Evolutionary conservation across 148 eudicot genomes (phyloP).

Genomic region (Selenicereus undatus): DNA sequence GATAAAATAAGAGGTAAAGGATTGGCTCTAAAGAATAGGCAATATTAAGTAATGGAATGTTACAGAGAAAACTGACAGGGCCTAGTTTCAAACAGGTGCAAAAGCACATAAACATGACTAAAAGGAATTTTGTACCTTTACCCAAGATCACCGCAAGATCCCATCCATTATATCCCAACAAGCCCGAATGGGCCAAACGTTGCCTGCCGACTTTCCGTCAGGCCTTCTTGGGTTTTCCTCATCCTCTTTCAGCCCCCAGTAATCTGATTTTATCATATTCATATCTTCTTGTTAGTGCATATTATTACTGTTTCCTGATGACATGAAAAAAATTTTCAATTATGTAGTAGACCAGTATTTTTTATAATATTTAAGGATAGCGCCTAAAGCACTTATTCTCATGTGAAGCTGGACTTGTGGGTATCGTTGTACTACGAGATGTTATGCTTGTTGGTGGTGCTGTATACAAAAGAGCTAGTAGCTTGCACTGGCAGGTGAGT

Average conservation of each 20-base stretch:
- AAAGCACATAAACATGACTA: too few species aligned
- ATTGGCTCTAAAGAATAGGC: too few species aligned
- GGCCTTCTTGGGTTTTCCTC: background rate
- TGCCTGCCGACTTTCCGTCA: too few species aligned
- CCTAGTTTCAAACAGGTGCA: too few species aligned
- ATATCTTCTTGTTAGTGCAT: background rate
- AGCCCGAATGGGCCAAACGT: too few species aligned
- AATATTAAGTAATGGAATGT: too few species aligned
- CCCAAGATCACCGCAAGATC: background rate
- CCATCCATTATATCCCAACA: background rate
- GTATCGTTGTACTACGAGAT: slow-evolving; percentile 80
- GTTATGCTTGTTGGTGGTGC: slow-evolving; percentile 90
- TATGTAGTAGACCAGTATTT: background rate
- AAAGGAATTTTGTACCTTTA: background rate
- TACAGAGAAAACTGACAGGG: too few species aligned
- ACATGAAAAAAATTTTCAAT: background rate
- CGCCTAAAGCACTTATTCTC: slow-evolving; percentile 14
- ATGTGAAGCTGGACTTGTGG: slow-evolving; percentile 82
- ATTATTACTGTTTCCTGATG: background rate
- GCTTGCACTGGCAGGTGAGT: slow-evolving; percentile 72
- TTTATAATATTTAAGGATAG: background rate
- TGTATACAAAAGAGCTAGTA: slow-evolving; percentile 74
- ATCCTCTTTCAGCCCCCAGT: background rate
- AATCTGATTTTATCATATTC: background rate
- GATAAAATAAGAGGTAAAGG: too few species aligned